Evolutionary conservation across 140 eudicot species (phyloP), one percentile per base, ranked within the genome.

Genomic region (Senecio squalidus): DNA sequence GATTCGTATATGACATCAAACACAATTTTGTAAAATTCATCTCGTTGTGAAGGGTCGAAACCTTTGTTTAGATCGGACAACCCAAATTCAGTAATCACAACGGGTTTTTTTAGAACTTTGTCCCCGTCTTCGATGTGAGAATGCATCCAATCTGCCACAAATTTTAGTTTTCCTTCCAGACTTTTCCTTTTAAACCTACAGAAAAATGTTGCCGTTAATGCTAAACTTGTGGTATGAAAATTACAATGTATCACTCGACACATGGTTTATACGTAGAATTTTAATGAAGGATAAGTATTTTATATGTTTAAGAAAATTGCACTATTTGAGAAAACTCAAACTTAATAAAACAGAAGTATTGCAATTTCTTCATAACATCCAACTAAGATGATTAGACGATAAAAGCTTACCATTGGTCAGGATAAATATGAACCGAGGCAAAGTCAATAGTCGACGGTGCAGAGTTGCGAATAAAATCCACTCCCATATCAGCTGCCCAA

Each of bases 71-170:
- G 74, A 30, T 68, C 77, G 0, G 98, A 92, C 53, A 87, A 63
- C 26, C 98, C 98, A 9, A 86, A 92, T 69, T 92, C 98, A 1
- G 98, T 81, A 71, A 92, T 77, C 84, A 79, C 69, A 1, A 92
- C 74, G 0, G 98, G 98, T 47, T 92, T 92, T 15, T 67, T 82
- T 3, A 92, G 95, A 62, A 63, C 84, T 22, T 60, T 70, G 30
- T 92, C 96, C 16, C 95, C 96, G 14, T 92, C 98, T 73, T 92
- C 95, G 17, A 92, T 81, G 81, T 92, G 98, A 15, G 96, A 81
- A 16, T 63, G 57, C 93, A 92, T 84, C 98, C 98, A 87, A 56
- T 82, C 84, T 3, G 82, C 49, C 6, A 80, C 92, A 47, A 76
- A 92, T 63, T 77, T 74, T 51, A 92, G 71, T 65, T 81, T 79